Conservation (phyloP, 257 asterid genomes). For the Rhazya stricta region DNA sequence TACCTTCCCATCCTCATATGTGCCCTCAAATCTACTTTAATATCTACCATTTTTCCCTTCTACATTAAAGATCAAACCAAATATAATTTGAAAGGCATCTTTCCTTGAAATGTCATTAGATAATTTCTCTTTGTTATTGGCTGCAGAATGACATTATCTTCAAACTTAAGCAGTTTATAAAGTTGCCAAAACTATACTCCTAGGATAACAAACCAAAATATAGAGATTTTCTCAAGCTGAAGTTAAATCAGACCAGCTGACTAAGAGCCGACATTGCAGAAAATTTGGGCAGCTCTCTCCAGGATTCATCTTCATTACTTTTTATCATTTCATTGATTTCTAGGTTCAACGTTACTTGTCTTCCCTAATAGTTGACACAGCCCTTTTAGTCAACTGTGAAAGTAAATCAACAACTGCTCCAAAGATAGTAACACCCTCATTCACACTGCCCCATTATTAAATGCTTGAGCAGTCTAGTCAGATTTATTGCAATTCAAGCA, state of each 20-base stretch:
- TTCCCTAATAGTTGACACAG: not conserved
- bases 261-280: not conserved
- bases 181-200: not conserved
- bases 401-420: not conserved
- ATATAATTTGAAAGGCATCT: not conserved
- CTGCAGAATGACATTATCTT: not conserved
- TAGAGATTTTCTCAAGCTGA: not conserved
- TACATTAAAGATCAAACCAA: not conserved
- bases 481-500: not conserved
- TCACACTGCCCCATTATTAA: not conserved
- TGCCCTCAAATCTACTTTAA: not conserved
- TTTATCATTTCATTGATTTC: not conserved
- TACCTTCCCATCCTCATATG: not conserved
- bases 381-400: not conserved
- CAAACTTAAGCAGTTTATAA: not conserved
- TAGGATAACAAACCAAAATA: not conserved
- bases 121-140: not conserved
- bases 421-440: not conserved
- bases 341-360: not conserved
- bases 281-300: not conserved
- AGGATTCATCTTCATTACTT: not conserved
- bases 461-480: not conserved
- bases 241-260: not conserved
- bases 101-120: not conserved
- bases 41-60: not conserved